A percentile compares a stretch with the other conserved stretches of the same genome.
phyloP scores from a whole-genome alignment of 2,329 filamentous ascomycete genomes.

The Diaporthe longicolla region DNA sequence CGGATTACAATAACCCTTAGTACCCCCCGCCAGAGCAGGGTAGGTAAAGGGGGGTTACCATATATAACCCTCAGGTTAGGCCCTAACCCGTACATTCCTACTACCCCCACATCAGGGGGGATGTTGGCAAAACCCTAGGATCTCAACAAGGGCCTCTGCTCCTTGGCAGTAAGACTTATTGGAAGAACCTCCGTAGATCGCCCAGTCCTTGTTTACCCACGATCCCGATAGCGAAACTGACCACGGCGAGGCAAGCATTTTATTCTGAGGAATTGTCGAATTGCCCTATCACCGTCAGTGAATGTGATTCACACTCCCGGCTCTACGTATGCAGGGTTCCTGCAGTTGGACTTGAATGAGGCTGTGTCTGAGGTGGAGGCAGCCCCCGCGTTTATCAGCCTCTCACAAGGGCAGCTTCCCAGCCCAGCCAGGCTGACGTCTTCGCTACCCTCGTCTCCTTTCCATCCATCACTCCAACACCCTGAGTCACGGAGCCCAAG shows the following conservation, averaged over 20 bases:
- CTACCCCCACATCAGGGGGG: too few species aligned
- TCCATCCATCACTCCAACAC: background rate
- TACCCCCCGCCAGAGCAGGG: too few species aligned
- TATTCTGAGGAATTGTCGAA: background rate
- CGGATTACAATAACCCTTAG: too few species aligned
- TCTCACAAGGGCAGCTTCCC: conserved; percentile 1
- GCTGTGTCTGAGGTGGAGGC: background rate
- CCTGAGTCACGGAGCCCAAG: conserved; percentile 9
- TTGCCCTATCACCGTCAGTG: background rate
- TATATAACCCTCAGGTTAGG: too few species aligned
- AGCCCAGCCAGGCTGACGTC: background rate
- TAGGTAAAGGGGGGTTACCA: too few species aligned
- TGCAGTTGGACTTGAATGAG: conserved; percentile 1
- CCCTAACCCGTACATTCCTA: too few species aligned
- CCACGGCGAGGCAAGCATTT: background rate
- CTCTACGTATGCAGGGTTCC: background rate
- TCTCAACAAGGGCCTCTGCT: too few species aligned
- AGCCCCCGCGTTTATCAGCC: conserved; percentile 17
- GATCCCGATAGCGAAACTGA: background rate
- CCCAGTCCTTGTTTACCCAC: too few species aligned
- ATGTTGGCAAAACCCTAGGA: too few species aligned
- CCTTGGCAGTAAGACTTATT: too few species aligned
- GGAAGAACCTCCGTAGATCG: too few species aligned
- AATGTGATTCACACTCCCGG: background rate
- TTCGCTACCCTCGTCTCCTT: background rate